Conservation (phyloP, 352 stramenopile species). For the Phytophthora niederhauseri region DNA sequence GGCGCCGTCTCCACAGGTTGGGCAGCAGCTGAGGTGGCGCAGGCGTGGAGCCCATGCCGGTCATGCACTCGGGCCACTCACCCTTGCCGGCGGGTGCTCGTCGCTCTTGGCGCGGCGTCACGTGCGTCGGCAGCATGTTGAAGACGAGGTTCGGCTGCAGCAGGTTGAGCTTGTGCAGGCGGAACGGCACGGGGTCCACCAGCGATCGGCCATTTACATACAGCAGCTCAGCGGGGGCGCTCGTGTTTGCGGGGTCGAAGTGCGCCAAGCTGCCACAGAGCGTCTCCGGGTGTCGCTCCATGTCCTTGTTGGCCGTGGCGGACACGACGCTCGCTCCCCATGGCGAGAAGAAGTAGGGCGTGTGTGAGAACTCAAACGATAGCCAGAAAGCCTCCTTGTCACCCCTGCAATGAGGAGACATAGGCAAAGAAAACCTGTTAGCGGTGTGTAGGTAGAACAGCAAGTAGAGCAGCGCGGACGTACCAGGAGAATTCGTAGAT, state of each 20-base stretch:
- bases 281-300: conserved; percentile 56
- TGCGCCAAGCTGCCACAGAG: conserved; percentile 74
- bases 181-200: conserved; percentile 48
- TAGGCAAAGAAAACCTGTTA: conserved; percentile 7
- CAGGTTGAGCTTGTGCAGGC: conserved; percentile 33
- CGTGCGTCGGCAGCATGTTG: conserved; percentile 53
- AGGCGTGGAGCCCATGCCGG: conserved; percentile 48
- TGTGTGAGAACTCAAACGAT: conserved; percentile 61
- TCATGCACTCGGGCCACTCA: conserved; percentile 58
- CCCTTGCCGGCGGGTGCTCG: conserved; percentile 35
- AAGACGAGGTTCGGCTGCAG: conserved; percentile 47
- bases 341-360: conserved; percentile 67
- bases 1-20: conserved; percentile 43
- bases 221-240: conserved; percentile 33
- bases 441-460: neutral
- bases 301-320: conserved; percentile 54
- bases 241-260: conserved; percentile 45
- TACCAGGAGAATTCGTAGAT: conserved; percentile 65
- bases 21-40: conserved; percentile 36
- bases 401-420: conserved; percentile 23
- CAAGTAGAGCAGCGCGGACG: neutral
- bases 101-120: conserved; percentile 43
- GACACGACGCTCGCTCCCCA: conserved; percentile 64
- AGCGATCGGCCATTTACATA: conserved; percentile 53
- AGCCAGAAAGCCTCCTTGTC: conserved; percentile 85